phyloP scores from a whole-genome alignment of 2,329 filamentous ascomycete genomes.

The Ophiosphaerella narmari region DNA sequence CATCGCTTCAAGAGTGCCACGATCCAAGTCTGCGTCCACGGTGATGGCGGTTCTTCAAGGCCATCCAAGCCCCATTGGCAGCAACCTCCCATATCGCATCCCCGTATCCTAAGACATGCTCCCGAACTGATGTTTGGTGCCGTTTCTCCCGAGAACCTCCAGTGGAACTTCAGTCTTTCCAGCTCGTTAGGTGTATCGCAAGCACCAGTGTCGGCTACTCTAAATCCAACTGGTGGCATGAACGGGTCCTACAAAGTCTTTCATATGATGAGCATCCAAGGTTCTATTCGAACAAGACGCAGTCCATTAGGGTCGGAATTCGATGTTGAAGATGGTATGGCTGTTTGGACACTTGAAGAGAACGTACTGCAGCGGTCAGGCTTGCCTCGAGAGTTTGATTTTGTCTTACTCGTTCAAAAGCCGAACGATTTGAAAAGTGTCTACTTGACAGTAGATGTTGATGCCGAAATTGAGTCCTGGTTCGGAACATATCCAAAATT shows the following conservation, averaged over 20 bases:
- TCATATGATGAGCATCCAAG: conserved; percentile 57
- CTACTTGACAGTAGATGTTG: conserved; percentile 49
- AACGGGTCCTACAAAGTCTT: conserved; percentile 51
- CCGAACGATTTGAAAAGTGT: conserved; percentile 48
- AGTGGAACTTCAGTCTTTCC: conserved; percentile 55
- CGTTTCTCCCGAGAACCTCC: conserved; percentile 53
- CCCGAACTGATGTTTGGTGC: conserved; percentile 56
- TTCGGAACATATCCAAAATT: conserved; percentile 49
- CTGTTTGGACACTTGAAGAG: conserved; percentile 58
- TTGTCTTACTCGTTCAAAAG: conserved; percentile 56
- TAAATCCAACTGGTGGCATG: conserved; percentile 50
- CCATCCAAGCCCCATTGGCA: conserved; percentile 11
- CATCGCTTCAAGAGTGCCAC: conserved; percentile 56
- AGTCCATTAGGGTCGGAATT: conserved; percentile 42
- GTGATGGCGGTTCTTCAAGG: conserved; percentile 12
- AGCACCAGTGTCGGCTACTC: conserved; percentile 48
- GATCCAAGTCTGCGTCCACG: conserved; percentile 48
- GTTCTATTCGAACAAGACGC: conserved; percentile 50
- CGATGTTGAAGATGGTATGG: conserved; percentile 51
- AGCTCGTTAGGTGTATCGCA: conserved; percentile 54
- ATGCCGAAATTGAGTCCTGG: conserved; percentile 49
- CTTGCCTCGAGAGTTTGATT: conserved; percentile 57
- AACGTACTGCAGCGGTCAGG: conserved; percentile 55
- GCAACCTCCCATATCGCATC: conserved; percentile 31
- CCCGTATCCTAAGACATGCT: conserved; percentile 56